Evolutionary conservation across 202 grass and related monocot genomes (phyloP).

Genomic region (Digitaria exilis): DNA sequence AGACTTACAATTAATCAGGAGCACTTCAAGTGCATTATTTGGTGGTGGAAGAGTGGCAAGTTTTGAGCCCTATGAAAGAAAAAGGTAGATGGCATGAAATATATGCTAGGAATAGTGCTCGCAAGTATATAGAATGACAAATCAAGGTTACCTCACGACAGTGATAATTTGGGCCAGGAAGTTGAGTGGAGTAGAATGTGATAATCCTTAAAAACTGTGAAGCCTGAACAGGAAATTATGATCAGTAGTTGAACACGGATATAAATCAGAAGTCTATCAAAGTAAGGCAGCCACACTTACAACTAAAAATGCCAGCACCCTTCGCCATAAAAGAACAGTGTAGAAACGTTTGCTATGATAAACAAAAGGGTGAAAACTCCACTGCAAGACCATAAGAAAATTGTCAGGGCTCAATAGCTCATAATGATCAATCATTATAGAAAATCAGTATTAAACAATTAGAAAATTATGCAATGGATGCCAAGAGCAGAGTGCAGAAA

Average conservation of each 20-base stretch:
- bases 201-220: conserved; percentile 83
- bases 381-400: conserved; percentile 59
- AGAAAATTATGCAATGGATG: conserved; percentile 18
- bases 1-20: conserved; percentile 81
- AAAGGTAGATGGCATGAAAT: background rate
- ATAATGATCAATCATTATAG: conserved; percentile 22
- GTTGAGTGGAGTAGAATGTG: conserved; percentile 97
- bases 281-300: conserved; percentile 63
- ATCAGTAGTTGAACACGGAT: conserved; percentile 5
- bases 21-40: conserved; percentile 77
- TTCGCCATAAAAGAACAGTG: conserved; percentile 92
- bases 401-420: conserved; percentile 3
- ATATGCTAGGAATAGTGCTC: background rate
- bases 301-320: conserved; percentile 93
- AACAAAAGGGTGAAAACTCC: conserved; percentile 96
- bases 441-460: too few relatives aligned
- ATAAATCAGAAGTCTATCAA: conserved; percentile 27
- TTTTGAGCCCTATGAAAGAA: conserved; percentile 62
- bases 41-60: conserved; percentile 78
- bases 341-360: conserved; percentile 93
- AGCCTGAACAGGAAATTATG: conserved; percentile 52
- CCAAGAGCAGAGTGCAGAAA: background rate
- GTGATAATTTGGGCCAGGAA: conserved; percentile 98
- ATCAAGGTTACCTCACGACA: conserved; percentile 80
- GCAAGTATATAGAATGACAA: background rate